phyloP scores from a whole-genome alignment of 2,329 filamentous ascomycete genomes.

The Aspergillus sp. region DNA sequence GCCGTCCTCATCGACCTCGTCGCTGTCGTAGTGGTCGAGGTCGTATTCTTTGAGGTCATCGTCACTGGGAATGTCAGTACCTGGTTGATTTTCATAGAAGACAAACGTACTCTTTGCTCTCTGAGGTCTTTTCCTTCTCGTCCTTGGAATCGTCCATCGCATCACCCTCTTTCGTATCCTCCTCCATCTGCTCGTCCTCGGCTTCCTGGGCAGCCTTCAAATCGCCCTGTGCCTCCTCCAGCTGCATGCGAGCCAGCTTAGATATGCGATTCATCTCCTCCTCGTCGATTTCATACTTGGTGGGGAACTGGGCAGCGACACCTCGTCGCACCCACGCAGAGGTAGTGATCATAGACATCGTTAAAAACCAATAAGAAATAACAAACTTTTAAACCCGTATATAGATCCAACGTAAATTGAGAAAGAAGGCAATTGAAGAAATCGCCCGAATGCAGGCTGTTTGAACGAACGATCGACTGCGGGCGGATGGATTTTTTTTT shows the following conservation, averaged over 20 bases:
- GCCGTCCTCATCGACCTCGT: slow-evolving; percentile 63
- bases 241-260: slow-evolving; percentile 70
- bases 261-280: slow-evolving; percentile 73
- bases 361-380: slow-evolving; percentile 5
- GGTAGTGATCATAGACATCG: slow-evolving; percentile 68
- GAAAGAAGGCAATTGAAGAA: not conserved
- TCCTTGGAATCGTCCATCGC: slow-evolving; percentile 23
- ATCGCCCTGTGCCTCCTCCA: slow-evolving; percentile 89
- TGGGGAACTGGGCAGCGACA: slow-evolving; percentile 71
- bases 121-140: slow-evolving; percentile 18
- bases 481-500: slow-evolving; percentile 8
- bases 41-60: slow-evolving; percentile 95
- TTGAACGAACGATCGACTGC: not conserved
- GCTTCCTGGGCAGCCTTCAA: slow-evolving; percentile 66
- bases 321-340: slow-evolving; percentile 74
- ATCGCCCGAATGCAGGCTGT: not conserved
- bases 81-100: not conserved
- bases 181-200: slow-evolving; percentile 33
- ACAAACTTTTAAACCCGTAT: not conserved
- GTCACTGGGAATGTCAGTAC: slow-evolving; percentile 37
- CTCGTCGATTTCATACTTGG: slow-evolving; percentile 73
- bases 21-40: slow-evolving; percentile 91
- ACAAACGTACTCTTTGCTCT: slow-evolving; percentile 15
- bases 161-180: slow-evolving; percentile 25
- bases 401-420: not conserved